Base-by-base conservation (phyloP, 1,284 basidiomycete species). In the Moesziomyces parantarcticus region DNA sequence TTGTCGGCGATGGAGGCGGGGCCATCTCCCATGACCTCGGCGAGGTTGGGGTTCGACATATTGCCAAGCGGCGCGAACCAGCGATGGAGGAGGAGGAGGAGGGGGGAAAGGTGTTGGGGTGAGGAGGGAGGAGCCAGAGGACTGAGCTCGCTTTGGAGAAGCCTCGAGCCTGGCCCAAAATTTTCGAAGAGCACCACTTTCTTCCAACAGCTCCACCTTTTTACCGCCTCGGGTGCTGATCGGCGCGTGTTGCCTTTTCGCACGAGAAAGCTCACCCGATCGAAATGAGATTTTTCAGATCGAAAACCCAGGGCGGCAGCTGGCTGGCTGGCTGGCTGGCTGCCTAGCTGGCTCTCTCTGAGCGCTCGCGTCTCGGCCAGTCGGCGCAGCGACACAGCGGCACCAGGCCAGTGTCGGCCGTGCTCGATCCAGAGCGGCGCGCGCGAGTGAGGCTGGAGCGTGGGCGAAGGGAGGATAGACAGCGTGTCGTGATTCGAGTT, bases 21-120 rank as follows among this genome's bases (percentile, higher is more conserved):
- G 46, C 71, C 66, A 21, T 68, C 71, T 32, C 54, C 65, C 71
- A 74, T 69, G 39, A 66, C 66, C 71, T 74, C 71, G 48, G 71
- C 66, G 42, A 74, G 62, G 48, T 74, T 74, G 20, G 71, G 62
- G 32, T 74, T 74, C n/a, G 71, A 74, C 71, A 69, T 69, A 20
- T 39, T 61, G 58, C 18, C 29, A 29, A 41, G 29, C 29, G 7
- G 18, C 8, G 23, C 22, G 41, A n/a, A 26, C 6, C 22, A 26
- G 21, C 22, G 18, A n/a, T 4, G 23, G 22, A 16, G 6, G 36
- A 40, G 25, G 14, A 26, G 42, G 20, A 44, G 21, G 29, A 25
- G 11, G 26, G 25, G 21, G n/a, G 50, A 48, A 22, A 22, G 18
- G 52, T 22, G 29, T 29, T 25, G 39, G 23, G 42, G 20, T 39